These are phyloP conservation scores for Solanum commersonii DNA, from an alignment of 257 asterid species.

Conservation along the genomic window DNA sequence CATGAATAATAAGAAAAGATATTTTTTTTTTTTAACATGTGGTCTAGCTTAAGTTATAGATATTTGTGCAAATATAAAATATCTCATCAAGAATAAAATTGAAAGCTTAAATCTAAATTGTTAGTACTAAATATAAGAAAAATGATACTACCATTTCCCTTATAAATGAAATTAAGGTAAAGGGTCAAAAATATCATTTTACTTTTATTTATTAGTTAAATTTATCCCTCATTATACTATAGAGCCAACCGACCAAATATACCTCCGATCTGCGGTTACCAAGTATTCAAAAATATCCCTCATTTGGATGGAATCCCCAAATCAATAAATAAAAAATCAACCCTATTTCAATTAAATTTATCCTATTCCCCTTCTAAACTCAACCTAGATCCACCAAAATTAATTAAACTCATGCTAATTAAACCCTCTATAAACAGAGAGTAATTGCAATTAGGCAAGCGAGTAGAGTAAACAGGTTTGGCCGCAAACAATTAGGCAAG, in stretches of 20 bases:
- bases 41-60: background rate
- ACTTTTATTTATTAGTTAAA: too few relatives aligned
- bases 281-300: background rate
- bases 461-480: slow-evolving; percentile 55
- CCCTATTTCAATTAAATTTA: background rate
- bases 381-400: background rate
- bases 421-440: background rate
- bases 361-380: background rate
- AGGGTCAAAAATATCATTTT: background rate
- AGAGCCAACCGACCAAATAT: background rate
- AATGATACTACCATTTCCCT: background rate
- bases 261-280: background rate
- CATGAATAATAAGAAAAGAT: background rate
- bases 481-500: slow-evolving; percentile 93
- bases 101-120: background rate
- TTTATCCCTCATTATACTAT: too few relatives aligned
- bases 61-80: background rate
- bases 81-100: background rate
- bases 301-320: background rate
- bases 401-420: background rate
- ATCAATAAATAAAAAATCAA: background rate
- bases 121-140: background rate
- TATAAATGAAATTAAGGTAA: background rate
- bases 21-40: too few relatives aligned
- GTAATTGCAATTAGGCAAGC: slow-evolving; percentile 56